A percentile compares a stretch with the other conserved stretches of the same genome.
Evolutionary conservation across 177 flowering plant genomes (phyloP).

Genomic region (Vitis hybrid): DNA sequence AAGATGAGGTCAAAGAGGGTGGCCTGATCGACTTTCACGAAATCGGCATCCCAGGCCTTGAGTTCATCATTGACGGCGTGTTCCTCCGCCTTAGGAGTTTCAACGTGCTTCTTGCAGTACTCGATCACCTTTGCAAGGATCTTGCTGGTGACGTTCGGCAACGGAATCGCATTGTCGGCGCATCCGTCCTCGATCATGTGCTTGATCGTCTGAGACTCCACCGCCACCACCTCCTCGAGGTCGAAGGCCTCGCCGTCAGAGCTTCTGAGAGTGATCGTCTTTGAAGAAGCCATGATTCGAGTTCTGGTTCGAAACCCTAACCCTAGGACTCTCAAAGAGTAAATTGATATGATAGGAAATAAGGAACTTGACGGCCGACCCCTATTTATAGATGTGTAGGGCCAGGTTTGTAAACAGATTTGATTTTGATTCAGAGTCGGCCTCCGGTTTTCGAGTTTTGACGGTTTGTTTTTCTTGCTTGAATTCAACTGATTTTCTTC

Average conservation of each 20-base stretch:
- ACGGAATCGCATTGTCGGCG: constrained; percentile 21
- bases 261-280: constrained; percentile 14
- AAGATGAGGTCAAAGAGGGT: constrained; percentile 24
- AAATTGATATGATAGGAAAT: too few relatives aligned
- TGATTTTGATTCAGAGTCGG: too few relatives aligned
- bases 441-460: too few relatives aligned
- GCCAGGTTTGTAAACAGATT: too few relatives aligned
- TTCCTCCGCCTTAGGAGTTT: not conserved
- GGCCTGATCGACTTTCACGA: constrained; percentile 20
- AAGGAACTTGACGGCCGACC: too few relatives aligned
- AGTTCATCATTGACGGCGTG: constrained; percentile 3
- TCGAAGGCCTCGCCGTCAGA: constrained; percentile 24
- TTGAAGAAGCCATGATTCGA: not conserved
- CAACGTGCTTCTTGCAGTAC: constrained; percentile 33
- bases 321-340: too few relatives aligned
- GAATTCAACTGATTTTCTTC: too few relatives aligned
- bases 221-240: constrained; percentile 23
- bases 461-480: too few relatives aligned
- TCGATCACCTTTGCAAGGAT: constrained; percentile 27
- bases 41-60: constrained; percentile 19
- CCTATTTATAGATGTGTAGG: too few relatives aligned
- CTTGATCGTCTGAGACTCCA: constrained; percentile 18
- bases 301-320: not conserved
- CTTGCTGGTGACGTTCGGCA: constrained; percentile 21
- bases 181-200: constrained; percentile 24